Percentiles rank a stretch among this genome's conserved stretches.
phyloP scores from a whole-genome alignment of 768 basidiomycete species.

The Hemileccinum rubropunctum region DNA sequence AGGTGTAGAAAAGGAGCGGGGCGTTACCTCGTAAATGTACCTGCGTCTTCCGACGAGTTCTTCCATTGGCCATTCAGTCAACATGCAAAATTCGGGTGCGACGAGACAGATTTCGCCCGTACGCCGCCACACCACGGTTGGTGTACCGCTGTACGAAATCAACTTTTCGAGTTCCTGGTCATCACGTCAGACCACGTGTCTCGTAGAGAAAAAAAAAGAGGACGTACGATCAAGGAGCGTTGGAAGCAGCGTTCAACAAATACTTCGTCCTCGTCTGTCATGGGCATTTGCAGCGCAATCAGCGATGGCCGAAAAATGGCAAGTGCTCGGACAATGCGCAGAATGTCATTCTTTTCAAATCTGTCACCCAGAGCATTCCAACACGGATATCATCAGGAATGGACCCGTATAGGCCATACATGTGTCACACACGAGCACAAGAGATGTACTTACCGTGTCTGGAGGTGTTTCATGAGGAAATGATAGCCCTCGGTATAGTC shows the following conservation, averaged over 20 bases:
- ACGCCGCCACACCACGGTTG: slow-evolving; percentile 95
- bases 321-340: slow-evolving; percentile 90
- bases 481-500: slow-evolving; percentile 98
- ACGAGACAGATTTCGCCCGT: slow-evolving; percentile 98
- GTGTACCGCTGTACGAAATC: slow-evolving; percentile 95
- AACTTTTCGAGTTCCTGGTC: slow-evolving; percentile 91
- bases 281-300: slow-evolving; percentile 96
- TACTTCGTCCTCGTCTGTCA: slow-evolving; percentile 93
- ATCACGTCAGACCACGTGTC: slow-evolving; percentile 1
- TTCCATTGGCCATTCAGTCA: slow-evolving; percentile 87
- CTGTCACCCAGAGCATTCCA: slow-evolving; percentile 41
- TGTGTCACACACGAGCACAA: slow-evolving; percentile 32
- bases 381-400: slow-evolving; percentile 33
- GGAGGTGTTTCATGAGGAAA: slow-evolving; percentile 92
- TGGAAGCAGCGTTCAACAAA: slow-evolving; percentile 97
- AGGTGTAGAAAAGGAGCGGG: slow-evolving; percentile 6
- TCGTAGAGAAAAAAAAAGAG: background rate
- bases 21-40: slow-evolving; percentile 41
- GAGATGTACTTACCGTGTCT: slow-evolving; percentile 62
- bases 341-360: slow-evolving; percentile 94
- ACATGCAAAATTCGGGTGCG: slow-evolving; percentile 92
- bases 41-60: slow-evolving; percentile 65
- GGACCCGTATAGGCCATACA: slow-evolving; percentile 41
- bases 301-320: slow-evolving; percentile 96
- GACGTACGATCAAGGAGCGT: slow-evolving; percentile 77